Conservation (phyloP, 768 basidiomycete species). For the Coprinellus micaceus region DNA sequence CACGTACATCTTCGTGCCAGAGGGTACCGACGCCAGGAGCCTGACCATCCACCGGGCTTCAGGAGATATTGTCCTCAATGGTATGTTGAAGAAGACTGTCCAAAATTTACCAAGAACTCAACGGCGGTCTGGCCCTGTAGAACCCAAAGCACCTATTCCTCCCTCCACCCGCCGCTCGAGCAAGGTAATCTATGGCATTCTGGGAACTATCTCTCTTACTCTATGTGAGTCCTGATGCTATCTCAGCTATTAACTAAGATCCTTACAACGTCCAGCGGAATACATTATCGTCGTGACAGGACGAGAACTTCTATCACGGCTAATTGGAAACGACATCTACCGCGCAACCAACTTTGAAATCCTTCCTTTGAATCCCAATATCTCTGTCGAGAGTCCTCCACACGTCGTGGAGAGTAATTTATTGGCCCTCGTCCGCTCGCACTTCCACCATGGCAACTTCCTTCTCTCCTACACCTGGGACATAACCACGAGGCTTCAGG, state of each 20-base stretch:
- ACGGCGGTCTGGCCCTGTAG: conserved; percentile 27
- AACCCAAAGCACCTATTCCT: conserved; percentile 51
- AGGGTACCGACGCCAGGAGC: conserved; percentile 56
- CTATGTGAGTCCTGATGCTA: conserved; percentile 48
- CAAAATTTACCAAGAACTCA: conserved; percentile 4
- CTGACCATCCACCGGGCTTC: conserved; percentile 70
- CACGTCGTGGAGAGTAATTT: conserved; percentile 88
- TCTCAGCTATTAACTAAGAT: neutral
- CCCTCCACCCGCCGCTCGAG: conserved; percentile 54
- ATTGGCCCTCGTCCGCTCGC: conserved; percentile 79
- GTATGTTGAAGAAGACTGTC: conserved; percentile 32
- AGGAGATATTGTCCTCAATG: conserved; percentile 71
- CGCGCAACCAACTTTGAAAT: conserved; percentile 88
- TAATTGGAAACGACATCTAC: conserved; percentile 86
- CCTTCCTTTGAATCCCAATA: conserved; percentile 74
- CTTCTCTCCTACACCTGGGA: conserved; percentile 92
- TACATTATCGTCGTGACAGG: conserved; percentile 88
- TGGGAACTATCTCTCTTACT: conserved; percentile 73
- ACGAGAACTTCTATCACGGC: conserved; percentile 68
- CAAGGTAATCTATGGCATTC: conserved; percentile 70
- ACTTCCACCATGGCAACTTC: conserved; percentile 76
- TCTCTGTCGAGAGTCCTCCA: conserved; percentile 63
- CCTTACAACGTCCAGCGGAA: conserved; percentile 60
- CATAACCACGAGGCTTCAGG: conserved; percentile 82
- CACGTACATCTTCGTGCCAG: conserved; percentile 76